Base-by-base conservation (phyloP, 2,329 filamentous ascomycete genomes). In the Stenocarpella maydis region DNA sequence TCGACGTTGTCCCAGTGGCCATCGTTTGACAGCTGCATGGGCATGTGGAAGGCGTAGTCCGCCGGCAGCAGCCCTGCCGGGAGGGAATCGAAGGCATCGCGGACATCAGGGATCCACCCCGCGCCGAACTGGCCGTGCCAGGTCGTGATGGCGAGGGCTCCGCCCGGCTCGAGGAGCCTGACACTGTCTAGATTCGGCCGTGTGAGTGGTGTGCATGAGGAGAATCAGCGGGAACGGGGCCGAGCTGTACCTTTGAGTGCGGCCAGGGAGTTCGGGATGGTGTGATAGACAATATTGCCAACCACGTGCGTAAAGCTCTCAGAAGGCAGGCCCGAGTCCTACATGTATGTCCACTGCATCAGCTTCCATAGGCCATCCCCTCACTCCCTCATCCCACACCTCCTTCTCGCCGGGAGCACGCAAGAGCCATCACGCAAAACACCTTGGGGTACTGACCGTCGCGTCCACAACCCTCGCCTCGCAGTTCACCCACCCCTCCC, bases 401-500 rank as follows among this genome's bases (percentile, higher is more conserved):
- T 28, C 3, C 17, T 21, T n/a, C n/a, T n/a, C n/a, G n/a, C n/a
- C 21, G 5, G 41, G 34, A 39, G 15, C 3, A 3, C 14, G 2
- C 34, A 58, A 41, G n/a, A n/a, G n/a, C n/a, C n/a, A n/a, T n/a
- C n/a, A n/a, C n/a, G 19, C 4, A 41, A 14, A 21, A 7, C 6
- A 75, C n/a, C n/a, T n/a, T n/a, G n/a, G 31, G 31, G 31, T 34
- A 9, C 80, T 19, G 72, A 85, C 83, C 77, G 82, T 83, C 0
- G 84, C 85, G 76, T 88, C 83, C 41, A 85, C 71, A 6, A 81
- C 74, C 47, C 78, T 79, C 0, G 80, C 79, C 71, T 84, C 80
- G 0, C 81, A 77, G 64, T 84, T 84, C 2, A 79, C 74, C 86
- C 86, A 88, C 1, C 76, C 78, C 61, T 86, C 81, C 0, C 72